These are phyloP conservation scores for Elsinoe perseae DNA, from an alignment of 2,329 filamentous ascomycete species.

Conservation along the genomic window DNA sequence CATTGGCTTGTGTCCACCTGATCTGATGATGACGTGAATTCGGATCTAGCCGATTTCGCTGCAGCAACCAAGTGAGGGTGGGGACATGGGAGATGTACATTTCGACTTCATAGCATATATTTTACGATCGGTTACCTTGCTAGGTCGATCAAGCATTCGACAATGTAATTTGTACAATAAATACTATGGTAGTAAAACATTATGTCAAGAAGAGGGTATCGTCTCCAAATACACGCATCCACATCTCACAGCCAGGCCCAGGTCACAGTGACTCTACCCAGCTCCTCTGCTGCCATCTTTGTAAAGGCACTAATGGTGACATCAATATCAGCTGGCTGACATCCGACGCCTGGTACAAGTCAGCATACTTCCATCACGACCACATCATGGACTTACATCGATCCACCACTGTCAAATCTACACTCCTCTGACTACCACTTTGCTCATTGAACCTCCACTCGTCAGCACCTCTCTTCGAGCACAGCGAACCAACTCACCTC, in stretches of 20 bases:
- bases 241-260: conserved; percentile 9
- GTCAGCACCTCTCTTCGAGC: neutral
- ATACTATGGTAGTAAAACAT: neutral
- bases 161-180: neutral
- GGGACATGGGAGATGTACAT: neutral
- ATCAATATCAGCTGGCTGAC: conserved; percentile 43
- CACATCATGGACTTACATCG: conserved; percentile 41
- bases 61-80: conserved; percentile 4
- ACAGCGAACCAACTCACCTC: conserved; percentile 30
- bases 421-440: conserved; percentile 41
- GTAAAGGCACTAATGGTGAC: conserved; percentile 41
- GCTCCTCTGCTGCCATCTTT: conserved; percentile 10
- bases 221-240: neutral
- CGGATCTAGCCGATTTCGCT: neutral
- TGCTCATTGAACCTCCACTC: conserved; percentile 27
- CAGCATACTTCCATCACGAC: neutral
- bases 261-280: conserved; percentile 10
- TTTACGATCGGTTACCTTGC: neutral
- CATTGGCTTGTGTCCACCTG: neutral
- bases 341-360: conserved; percentile 30
- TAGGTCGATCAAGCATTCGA: too few species aligned
- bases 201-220: neutral
- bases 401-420: conserved; percentile 61
- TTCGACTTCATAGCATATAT: neutral
- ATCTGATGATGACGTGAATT: conserved; percentile 7